These are phyloP conservation scores for Aleurites moluccanus DNA, from an alignment of 441 rosid genomes.

Conservation along the genomic window DNA sequence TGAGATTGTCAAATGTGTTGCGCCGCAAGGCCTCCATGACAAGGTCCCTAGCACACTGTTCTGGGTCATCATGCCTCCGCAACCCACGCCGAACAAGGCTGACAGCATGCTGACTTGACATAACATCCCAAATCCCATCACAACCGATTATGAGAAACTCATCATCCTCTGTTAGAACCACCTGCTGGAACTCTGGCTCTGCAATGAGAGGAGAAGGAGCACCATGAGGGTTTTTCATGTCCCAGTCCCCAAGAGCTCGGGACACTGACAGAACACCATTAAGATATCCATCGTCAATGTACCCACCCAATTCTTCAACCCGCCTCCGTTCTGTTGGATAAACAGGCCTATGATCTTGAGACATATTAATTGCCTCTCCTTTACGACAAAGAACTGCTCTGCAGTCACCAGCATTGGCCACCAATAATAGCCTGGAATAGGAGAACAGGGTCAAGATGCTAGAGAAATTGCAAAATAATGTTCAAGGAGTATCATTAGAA, in stretches of 20 bases:
- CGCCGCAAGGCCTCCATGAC: conserved; percentile 69
- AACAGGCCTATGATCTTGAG: conserved; percentile 75
- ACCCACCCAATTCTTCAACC: conserved; percentile 68
- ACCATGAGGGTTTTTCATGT: conserved; percentile 66
- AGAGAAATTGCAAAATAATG: background rate
- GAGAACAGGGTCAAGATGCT: conserved; percentile 12
- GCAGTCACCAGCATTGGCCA: conserved; percentile 78
- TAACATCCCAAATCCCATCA: conserved; percentile 92
- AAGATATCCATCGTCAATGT: conserved; percentile 72
- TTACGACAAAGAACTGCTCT: conserved; percentile 70
- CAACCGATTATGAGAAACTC: conserved; percentile 89
- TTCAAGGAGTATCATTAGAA: background rate
- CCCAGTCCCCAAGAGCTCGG: conserved; percentile 95
- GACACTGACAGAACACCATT: conserved; percentile 77
- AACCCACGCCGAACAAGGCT: conserved; percentile 58
- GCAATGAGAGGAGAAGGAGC: conserved; percentile 76
- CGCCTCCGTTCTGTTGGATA: conserved; percentile 58
- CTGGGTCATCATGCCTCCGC: conserved; percentile 65
- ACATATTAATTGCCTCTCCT: conserved; percentile 67
- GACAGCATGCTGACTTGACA: conserved; percentile 88
- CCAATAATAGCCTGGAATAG: conserved; percentile 60
- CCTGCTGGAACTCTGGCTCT: conserved; percentile 73
- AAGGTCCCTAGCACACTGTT: conserved; percentile 75
- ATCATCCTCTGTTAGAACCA: conserved; percentile 74
- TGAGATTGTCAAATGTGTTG: conserved; percentile 73